A percentile compares a stretch with the other conserved stretches of the same genome.
These are phyloP conservation scores for Aspergillus transmontanensis DNA, from an alignment of 2,329 filamentous ascomycete species.

Conservation along the genomic window DNA sequence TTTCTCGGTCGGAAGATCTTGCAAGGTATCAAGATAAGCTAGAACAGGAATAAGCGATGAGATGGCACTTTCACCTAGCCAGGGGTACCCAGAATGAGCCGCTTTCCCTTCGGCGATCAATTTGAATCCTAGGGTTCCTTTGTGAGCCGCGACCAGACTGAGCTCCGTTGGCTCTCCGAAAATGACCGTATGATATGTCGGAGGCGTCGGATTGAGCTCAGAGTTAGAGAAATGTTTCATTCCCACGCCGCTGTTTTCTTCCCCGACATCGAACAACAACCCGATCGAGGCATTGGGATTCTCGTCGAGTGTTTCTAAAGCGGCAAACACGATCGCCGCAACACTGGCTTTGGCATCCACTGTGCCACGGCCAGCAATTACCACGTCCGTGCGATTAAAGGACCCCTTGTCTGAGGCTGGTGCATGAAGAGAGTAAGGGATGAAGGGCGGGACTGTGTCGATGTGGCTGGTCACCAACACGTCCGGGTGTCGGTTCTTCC, in stretches of 20 bases:
- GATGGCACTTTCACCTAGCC: constrained; percentile 83
- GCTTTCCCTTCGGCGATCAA: constrained; percentile 72
- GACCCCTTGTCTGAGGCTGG: neutral
- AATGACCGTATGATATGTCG: constrained; percentile 67
- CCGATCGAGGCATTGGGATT: constrained; percentile 45
- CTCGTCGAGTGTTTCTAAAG: constrained; percentile 7
- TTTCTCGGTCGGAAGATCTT: constrained; percentile 43
- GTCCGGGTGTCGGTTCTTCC: neutral
- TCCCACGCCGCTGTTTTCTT: constrained; percentile 78
- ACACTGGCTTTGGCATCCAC: constrained; percentile 1
- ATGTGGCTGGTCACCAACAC: neutral
- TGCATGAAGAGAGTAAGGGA: neutral
- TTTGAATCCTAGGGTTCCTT: constrained; percentile 73
- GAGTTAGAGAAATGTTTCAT: constrained; percentile 63
- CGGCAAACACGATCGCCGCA: neutral
- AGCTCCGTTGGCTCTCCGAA: constrained; percentile 94
- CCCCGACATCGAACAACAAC: constrained; percentile 72
- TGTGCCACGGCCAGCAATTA: neutral
- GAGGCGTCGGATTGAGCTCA: constrained; percentile 49
- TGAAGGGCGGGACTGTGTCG: neutral
- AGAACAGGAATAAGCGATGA: constrained; percentile 77
- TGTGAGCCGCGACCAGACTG: constrained; percentile 87
- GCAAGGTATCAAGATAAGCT: constrained; percentile 64
- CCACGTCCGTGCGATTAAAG: neutral
- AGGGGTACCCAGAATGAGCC: constrained; percentile 90